Percentiles rank a stretch among this genome's conserved stretches.
Conservation (phyloP, 1,284 basidiomycete species). For the Filobasidium uniguttulatum region DNA sequence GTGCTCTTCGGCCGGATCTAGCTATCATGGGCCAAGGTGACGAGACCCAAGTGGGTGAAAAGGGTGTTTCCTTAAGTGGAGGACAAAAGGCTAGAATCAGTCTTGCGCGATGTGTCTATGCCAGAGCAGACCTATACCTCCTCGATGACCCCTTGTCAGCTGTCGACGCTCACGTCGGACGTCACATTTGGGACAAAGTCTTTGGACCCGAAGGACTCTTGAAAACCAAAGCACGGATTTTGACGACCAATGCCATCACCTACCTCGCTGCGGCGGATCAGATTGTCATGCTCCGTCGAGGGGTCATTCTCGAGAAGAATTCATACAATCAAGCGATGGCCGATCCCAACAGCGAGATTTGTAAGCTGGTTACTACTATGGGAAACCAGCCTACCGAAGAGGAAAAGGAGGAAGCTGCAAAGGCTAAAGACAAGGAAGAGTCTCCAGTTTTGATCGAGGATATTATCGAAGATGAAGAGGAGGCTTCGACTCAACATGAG, state of each 20-base stretch:
- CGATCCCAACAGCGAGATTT: constrained; percentile 55
- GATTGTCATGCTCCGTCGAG: constrained; percentile 64
- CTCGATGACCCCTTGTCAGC: constrained; percentile 47
- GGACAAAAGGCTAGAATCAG: constrained; percentile 51
- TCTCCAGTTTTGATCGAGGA: constrained; percentile 25
- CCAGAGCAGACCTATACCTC: constrained; percentile 47
- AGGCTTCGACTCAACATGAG: constrained; percentile 15
- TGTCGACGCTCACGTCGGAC: constrained; percentile 52
- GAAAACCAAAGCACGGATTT: constrained; percentile 66
- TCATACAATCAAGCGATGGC: constrained; percentile 50
- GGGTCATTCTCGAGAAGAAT: constrained; percentile 69
- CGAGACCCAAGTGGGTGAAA: constrained; percentile 60
- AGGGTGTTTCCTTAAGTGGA: constrained; percentile 42
- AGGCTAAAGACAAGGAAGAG: constrained; percentile 13
- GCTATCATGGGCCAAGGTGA: constrained; percentile 58
- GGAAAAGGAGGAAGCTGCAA: constrained; percentile 37
- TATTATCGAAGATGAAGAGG: constrained; percentile 22
- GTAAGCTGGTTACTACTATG: constrained; percentile 54
- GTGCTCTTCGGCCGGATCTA: constrained; percentile 69
- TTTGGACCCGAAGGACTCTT: constrained; percentile 80
- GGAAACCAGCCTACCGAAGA: constrained; percentile 37
- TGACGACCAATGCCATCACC: constrained; percentile 81
- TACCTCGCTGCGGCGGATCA: constrained; percentile 70
- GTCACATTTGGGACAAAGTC: constrained; percentile 57
- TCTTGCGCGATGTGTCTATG: constrained; percentile 44